phyloP scores from a whole-genome alignment of 257 asterid genomes.

The Cruciata laevipes region DNA sequence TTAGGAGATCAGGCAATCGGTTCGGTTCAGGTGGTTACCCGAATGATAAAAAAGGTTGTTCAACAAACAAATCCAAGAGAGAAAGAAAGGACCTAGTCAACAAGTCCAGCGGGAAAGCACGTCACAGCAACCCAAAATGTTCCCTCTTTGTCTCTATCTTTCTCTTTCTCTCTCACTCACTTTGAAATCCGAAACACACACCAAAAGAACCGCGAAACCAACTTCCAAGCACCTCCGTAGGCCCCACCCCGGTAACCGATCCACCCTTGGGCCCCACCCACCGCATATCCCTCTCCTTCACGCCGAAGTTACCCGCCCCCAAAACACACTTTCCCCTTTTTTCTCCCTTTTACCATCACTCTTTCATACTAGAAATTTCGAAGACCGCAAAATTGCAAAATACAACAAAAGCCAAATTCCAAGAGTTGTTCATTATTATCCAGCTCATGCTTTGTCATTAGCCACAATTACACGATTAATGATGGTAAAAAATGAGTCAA shows the following conservation, averaged over 20 bases:
- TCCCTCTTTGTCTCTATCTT: background rate
- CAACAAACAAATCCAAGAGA: conserved; percentile 1
- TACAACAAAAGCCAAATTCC: too few species aligned
- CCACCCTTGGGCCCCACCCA: background rate
- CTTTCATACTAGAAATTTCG: background rate
- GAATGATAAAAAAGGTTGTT: background rate
- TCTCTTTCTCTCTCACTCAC: background rate
- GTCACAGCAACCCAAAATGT: conserved; percentile 10
- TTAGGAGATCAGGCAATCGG: background rate
- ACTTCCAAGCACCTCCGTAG: conserved; percentile 9
- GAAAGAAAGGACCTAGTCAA: conserved; percentile 8
- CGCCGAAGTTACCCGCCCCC: conserved; percentile 14
- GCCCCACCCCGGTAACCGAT: background rate
- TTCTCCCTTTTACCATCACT: background rate
- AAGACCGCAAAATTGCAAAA: background rate
- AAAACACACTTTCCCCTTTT: background rate
- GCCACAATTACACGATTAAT: background rate
- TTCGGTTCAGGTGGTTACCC: background rate
- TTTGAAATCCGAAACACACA: conserved; percentile 14
- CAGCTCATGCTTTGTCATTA: background rate
- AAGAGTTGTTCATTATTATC: too few species aligned
- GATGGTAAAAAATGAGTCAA: too few species aligned
- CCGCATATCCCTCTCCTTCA: conserved; percentile 8
- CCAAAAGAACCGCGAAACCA: conserved; percentile 3
- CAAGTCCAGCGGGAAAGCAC: conserved; percentile 14